Percentiles rank a stretch among this genome's conserved stretches.
Conservation (phyloP, 192 early-diverging fungal genomes). For the Podila clonocystis region DNA sequence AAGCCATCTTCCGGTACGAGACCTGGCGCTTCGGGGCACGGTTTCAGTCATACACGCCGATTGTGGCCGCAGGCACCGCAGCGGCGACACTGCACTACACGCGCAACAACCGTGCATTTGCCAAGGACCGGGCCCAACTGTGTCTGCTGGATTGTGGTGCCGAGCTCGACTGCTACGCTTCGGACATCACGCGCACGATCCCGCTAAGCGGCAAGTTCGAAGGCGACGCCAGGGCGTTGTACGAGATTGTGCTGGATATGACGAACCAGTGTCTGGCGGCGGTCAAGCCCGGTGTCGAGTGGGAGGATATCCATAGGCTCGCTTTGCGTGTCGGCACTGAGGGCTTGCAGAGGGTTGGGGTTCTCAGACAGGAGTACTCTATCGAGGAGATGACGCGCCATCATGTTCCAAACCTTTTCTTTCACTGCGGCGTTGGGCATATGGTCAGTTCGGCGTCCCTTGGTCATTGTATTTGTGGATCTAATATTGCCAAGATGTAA, state of each 20-base stretch:
- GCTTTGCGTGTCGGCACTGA: conserved; percentile 68
- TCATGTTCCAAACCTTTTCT: conserved; percentile 68
- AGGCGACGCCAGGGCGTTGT: conserved; percentile 78
- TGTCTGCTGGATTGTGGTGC: conserved; percentile 92
- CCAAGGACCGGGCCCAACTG: conserved; percentile 37
- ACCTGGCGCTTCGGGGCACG: conserved; percentile 70
- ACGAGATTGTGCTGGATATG: conserved; percentile 86
- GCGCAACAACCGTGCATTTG: conserved; percentile 68
- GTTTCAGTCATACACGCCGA: conserved; percentile 87
- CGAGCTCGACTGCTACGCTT: conserved; percentile 82
- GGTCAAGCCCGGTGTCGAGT: conserved; percentile 81
- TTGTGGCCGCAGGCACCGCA: conserved; percentile 80
- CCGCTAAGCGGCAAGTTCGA: conserved; percentile 82
- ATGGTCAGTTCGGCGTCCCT: background rate
- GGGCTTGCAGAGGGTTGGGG: conserved; percentile 76
- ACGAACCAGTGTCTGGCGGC: conserved; percentile 77
- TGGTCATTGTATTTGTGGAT: too few species aligned
- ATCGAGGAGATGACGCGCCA: conserved; percentile 66
- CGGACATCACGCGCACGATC: conserved; percentile 91
- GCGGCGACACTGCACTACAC: conserved; percentile 88
- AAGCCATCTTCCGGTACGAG: conserved; percentile 82
- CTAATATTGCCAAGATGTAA: too few species aligned
- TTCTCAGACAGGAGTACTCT: conserved; percentile 71
- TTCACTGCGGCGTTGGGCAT: conserved; percentile 87
- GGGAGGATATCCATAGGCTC: conserved; percentile 91